These are phyloP conservation scores for Podaxis mareebaensis DNA, from an alignment of 768 basidiomycete genomes.

Conservation along the genomic window DNA sequence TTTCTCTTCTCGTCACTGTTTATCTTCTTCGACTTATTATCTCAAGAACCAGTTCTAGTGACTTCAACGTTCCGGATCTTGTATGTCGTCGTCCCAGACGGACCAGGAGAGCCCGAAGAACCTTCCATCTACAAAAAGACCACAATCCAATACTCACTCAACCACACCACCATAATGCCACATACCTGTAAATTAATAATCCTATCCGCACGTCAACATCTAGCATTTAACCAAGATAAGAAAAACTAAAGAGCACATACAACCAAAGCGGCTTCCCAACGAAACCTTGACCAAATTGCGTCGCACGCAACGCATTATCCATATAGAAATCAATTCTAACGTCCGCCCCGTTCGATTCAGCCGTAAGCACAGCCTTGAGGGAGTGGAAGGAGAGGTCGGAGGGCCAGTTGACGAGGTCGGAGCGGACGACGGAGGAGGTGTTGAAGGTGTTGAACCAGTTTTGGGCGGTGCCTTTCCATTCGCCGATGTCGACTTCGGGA, in stretches of 20 bases:
- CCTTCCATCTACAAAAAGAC: slow-evolving; percentile 40
- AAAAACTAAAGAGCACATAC: slow-evolving; percentile 26
- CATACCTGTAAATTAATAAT: slow-evolving; percentile 43
- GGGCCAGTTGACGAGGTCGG: slow-evolving; percentile 42
- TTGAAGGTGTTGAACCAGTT: slow-evolving; percentile 50
- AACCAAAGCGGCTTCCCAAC: slow-evolving; percentile 42
- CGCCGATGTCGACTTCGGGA: slow-evolving; percentile 44
- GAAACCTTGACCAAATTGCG: slow-evolving; percentile 41
- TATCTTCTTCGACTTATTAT: too few relatives aligned
- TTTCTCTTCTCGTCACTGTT: too few relatives aligned
- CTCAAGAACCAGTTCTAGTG: slow-evolving; percentile 26
- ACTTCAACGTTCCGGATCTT: slow-evolving; percentile 41
- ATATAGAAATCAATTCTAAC: slow-evolving; percentile 43
- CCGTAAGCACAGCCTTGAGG: slow-evolving; percentile 41
- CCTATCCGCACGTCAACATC: slow-evolving; percentile 22
- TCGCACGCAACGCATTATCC: slow-evolving; percentile 36
- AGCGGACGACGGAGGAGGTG: slow-evolving; percentile 41
- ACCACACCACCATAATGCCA: background rate
- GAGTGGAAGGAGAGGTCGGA: slow-evolving; percentile 44
- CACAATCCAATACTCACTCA: background rate
- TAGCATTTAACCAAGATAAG: background rate
- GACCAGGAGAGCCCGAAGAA: slow-evolving; percentile 44
- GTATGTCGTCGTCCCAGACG: slow-evolving; percentile 40
- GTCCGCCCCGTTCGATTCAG: slow-evolving; percentile 36
- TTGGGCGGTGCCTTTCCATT: slow-evolving; percentile 46